Evolutionary conservation across 148 eudicot genomes (phyloP), one percentile per base, ranked within the genome.

Genomic region (Pouteria glomerata): DNA sequence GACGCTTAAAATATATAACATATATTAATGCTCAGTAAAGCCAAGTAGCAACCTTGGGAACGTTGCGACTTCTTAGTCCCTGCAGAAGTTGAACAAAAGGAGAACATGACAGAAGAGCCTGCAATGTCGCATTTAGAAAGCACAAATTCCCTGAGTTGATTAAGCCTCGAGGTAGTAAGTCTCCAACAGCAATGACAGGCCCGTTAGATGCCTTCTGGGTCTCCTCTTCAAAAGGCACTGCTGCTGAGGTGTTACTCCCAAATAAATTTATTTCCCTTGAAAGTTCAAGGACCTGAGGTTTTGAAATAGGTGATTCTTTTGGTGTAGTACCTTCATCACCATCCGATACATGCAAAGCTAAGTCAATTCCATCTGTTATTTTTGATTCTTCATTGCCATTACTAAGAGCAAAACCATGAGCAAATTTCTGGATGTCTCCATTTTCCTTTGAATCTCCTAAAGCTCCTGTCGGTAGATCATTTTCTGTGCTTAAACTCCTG

Each of bases 111-210:
- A 91, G 68, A 72, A 95, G 92, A 71, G 98, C 96, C 78, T 95
- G 98, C 69, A 91, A 75, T 52, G 96, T 91, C 47, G 98, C 96
- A 84, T 91, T 95, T 1, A 91, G 84, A 80, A 95, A 95, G 84
- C 98, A 95, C 8, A 91, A 72, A 77, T 95, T 95, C 64, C 98
- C 98, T 53, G 86, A 82, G 79, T 95, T 95, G 81, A 91, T 81
- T 80, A 95, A 84, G 41, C 98, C 98, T 59, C 97, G 83, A 66
- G 97, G 96, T 52, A 86, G 83, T 66, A 95, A 87, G 26, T 80
- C 84, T 66, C 61, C 56, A 50, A 63, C 34, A 65, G 79, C 55
- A 63, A 64, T 35, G 75, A 68, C 72, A 66, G 74, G 74, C 47
- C 90, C 87, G 73, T 84, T 90, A 57, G 84, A 74, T 57, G 48